phyloP scores from a whole-genome alignment of 768 basidiomycete genomes.

The Trametes maxima region DNA sequence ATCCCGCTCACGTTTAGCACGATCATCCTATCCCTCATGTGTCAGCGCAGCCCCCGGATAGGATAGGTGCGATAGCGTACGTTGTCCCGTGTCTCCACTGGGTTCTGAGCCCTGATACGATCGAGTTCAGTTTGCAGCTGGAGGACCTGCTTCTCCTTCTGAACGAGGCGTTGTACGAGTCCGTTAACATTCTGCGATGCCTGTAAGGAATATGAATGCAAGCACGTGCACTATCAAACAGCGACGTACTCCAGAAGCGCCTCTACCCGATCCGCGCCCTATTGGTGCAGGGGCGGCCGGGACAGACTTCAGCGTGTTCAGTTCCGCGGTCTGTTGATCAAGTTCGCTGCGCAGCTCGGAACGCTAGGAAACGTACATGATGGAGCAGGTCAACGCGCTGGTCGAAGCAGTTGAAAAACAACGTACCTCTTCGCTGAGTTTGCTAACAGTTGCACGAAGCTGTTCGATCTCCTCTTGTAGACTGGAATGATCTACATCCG shows the following conservation, averaged over 20 bases:
- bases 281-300: conserved; percentile 39
- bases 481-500: conserved; percentile 41
- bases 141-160: conserved; percentile 84
- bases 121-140: conserved; percentile 75
- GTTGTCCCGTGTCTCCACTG: conserved; percentile 56
- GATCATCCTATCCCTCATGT: conserved; percentile 55
- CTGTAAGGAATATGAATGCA: conserved; percentile 6
- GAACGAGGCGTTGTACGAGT: conserved; percentile 75
- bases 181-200: conserved; percentile 62
- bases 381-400: background rate
- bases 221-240: background rate
- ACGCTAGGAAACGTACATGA: conserved; percentile 40
- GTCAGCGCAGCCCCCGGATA: background rate
- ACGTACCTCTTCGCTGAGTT: conserved; percentile 66
- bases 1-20: conserved; percentile 75
- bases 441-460: conserved; percentile 60
- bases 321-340: conserved; percentile 65
- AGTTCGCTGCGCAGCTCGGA: conserved; percentile 54
- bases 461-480: conserved; percentile 64
- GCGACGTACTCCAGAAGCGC: conserved; percentile 56
- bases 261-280: conserved; percentile 47
- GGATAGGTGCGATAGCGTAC: conserved; percentile 42
- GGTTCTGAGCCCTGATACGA: conserved; percentile 58
- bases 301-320: conserved; percentile 65
- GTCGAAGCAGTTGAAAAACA: background rate